Evolutionary conservation across 1,139 yeast genomes (phyloP), one percentile per base, ranked within the genome.

Genomic region (Yamadazyma sp.): DNA sequence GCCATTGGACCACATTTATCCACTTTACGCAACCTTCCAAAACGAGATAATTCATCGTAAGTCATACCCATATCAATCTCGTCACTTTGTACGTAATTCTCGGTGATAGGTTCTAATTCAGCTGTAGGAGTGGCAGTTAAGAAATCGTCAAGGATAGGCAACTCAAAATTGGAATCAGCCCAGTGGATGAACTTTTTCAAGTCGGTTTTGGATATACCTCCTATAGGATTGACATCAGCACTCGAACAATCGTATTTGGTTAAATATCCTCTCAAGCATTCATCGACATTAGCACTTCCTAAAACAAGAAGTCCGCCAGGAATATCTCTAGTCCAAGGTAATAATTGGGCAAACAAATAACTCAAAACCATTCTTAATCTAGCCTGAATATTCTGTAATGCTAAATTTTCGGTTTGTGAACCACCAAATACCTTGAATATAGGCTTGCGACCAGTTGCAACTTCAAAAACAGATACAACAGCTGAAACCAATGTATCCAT

Each of bases 21-120:
- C 35, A 92, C 84, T 62, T 92, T 92, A 47, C 99, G 78, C 45
- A 92, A 73, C 43, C 84, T 76, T n/a, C 99, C 99, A 67, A 92
- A 90, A 11, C 85, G 70, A 23, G 96, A 84, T 42, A 92, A 74
- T 57, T 92, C 98, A 47, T 89, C 96, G 56, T 92, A 92, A 0
- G 96, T 86, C 85, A 94, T 85, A 1, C 99, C 99, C 98, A 92
- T 92, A 58, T 92, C 99, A 7, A 79, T 82, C 60, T 92, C 99
- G 60, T 92, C 99, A 33, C 95, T 86, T 62, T 92, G 99, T 11
- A 89, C 95, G 53, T 92, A 90, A 43, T 80, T 75, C 48, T 85
- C 80, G 0, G 98, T 90, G 39, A 88, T 90, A 32, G 99, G 99
- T 56, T 92, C 99, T 39, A 92, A 75, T 59, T 92, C 99, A 0